Evolutionary conservation across 73 alveolate genomes (phyloP).

Genomic region (Symbiodinium natans): DNA sequence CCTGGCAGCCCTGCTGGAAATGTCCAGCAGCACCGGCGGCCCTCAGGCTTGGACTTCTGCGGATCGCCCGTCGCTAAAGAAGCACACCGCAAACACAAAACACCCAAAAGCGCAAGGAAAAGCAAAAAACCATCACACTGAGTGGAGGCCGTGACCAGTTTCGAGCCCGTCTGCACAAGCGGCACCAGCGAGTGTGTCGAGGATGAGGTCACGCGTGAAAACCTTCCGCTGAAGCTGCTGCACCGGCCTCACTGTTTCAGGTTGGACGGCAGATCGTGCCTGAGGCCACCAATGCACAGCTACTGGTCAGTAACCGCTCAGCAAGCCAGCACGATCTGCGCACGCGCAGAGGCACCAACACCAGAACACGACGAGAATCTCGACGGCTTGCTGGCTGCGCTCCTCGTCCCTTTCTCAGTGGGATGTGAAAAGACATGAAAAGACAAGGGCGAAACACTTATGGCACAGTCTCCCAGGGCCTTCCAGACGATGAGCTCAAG

Average conservation of each 20-base stretch:
- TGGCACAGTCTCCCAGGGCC: neutral
- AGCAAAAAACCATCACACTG: neutral
- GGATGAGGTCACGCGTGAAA: neutral
- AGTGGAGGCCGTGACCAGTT: conserved; percentile 68
- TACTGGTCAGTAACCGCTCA: neutral
- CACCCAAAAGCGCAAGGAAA: neutral
- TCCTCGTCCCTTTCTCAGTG: neutral
- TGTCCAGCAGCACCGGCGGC: conserved; percentile 58
- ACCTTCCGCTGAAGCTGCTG: too few relatives aligned
- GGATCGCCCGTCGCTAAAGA: neutral
- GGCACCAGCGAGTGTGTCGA: conserved; percentile 19
- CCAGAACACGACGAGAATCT: neutral
- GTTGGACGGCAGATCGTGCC: neutral
- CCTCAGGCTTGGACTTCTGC: conserved; percentile 43
- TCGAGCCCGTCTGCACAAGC: conserved; percentile 69
- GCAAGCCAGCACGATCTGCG: neutral
- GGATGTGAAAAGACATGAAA: neutral
- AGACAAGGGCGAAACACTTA: neutral
- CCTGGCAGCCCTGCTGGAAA: conserved; percentile 62
- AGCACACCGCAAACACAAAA: neutral
- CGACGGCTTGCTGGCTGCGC: conserved; percentile 72
- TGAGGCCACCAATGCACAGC: neutral
- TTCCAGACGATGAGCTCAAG: conserved; percentile 64
- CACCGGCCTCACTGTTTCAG: neutral
- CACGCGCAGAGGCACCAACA: neutral